Conservation (phyloP, 176 grass and related monocot genomes). For the Puya raimondii region DNA sequence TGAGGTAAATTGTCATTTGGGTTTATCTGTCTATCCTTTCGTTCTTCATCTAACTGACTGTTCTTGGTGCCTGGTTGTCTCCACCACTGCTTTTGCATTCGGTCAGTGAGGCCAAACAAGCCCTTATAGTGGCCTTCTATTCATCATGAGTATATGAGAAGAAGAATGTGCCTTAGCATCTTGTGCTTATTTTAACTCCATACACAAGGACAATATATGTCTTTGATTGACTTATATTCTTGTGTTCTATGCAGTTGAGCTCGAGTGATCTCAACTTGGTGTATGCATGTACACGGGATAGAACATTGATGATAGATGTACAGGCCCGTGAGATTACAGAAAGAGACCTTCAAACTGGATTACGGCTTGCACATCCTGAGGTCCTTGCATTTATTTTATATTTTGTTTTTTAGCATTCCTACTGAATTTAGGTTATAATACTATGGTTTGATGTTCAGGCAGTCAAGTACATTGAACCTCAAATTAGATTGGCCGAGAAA, state of each 20-base stretch:
- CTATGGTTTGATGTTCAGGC: slow-evolving; percentile 44
- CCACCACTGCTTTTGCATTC: too few species aligned
- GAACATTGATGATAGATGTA: slow-evolving; percentile 98
- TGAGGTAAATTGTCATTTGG: slow-evolving; percentile 41
- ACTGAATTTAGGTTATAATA: slow-evolving; percentile 18
- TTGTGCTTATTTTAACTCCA: not conserved
- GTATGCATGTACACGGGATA: slow-evolving; percentile 87
- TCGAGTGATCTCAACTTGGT: slow-evolving; percentile 97
- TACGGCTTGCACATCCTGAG: slow-evolving; percentile 86
- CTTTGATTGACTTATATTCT: slow-evolving; percentile 2
- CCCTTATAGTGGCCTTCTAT: too few species aligned
- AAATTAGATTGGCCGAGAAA: slow-evolving; percentile 79
- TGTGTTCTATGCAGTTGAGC: slow-evolving; percentile 41
- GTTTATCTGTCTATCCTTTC: slow-evolving; percentile 7
- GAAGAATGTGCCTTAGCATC: not conserved
- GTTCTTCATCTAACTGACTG: not conserved
- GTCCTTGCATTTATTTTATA: slow-evolving; percentile 25
- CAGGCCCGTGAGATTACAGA: slow-evolving; percentile 96
- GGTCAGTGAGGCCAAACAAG: too few species aligned
- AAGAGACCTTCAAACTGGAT: slow-evolving; percentile 80
- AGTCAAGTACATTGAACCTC: slow-evolving; percentile 89
- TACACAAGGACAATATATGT: not conserved
- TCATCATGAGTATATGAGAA: too few species aligned
- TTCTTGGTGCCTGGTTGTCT: too few species aligned
- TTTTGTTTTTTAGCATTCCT: slow-evolving; percentile 12